Base-by-base conservation (phyloP, 2,329 filamentous ascomycete species). In the Ophiocordyceps camponoti-leonardi region DNA sequence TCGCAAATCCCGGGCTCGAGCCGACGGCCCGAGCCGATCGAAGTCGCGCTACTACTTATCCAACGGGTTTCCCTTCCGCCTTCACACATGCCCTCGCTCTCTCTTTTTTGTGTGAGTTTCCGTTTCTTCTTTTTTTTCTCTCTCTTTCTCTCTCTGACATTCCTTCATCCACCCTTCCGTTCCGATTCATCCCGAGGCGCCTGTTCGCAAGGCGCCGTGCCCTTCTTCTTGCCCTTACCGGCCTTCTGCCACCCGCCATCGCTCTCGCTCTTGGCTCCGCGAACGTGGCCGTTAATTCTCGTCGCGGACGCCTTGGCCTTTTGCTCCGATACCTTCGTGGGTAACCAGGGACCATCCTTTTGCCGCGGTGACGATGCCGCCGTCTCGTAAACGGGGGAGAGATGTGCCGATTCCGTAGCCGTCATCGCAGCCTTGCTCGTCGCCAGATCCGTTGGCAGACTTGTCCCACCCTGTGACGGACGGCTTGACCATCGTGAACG, bases 331-430 rank as follows among this genome's bases (percentile, higher is more conserved):
- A n/a, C 50, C 42, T 56, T 57, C 18, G 56, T 58, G 23, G 54
- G 46, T 40, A 53, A 56, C 18, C 53, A 48, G 13, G 61, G 54
- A 2, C 61, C 51, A 26, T 78, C 75, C 44, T 69, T 63, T 43
- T 71, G 77, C 46, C 79, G 69, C 46, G 83, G 81, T 2, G 83
- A 85, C 2, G 82, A 80, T 0, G 79, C 82, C n/a, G 73, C 71
- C 6, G 75, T 73, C 62, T 87, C 83, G 45, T 81, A 82, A 0
- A 87, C 83, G 0, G 83, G 83, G 0, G 83, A 87, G 2, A 88
- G 67, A 51, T 71, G 72, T 40, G 69, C 66, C 44, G 66, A 56
- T 10, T 75, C 72, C 11, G 52, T 49, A 14, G 53, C 52, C 20
- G 54, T 59, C 12, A 65, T 52, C 20, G 63, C 60, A 19, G 63